Evolutionary conservation across 306 rosid genomes (phyloP).

Genomic region (Prunus persica): Prunus_persica_NCBIv2 NC_034009.1:45106001-45106500

Average conservation of each 20-base stretch:
- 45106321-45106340: slow-evolving; percentile 59
- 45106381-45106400: background rate
- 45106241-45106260: slow-evolving; percentile 43
- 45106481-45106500: background rate
- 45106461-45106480: background rate
- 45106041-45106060: background rate
- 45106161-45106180: background rate
- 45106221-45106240: slow-evolving; percentile 20
- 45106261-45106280: slow-evolving; percentile 54
- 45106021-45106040: background rate
- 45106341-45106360: slow-evolving; percentile 41
- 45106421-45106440: background rate
- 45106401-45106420: background rate
- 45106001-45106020: too few species aligned
- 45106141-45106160: background rate
- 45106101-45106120: background rate
- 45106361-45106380: background rate
- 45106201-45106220: slow-evolving; percentile 22
- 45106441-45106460: background rate
- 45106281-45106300: slow-evolving; percentile 63
- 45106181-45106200: background rate
- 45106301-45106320: slow-evolving; percentile 54
- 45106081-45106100: background rate
- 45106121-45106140: background rate
- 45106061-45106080: background rate